phyloP scores from a whole-genome alignment of 2,329 filamentous ascomycete genomes.

The Blastomyces parvus region DNA sequence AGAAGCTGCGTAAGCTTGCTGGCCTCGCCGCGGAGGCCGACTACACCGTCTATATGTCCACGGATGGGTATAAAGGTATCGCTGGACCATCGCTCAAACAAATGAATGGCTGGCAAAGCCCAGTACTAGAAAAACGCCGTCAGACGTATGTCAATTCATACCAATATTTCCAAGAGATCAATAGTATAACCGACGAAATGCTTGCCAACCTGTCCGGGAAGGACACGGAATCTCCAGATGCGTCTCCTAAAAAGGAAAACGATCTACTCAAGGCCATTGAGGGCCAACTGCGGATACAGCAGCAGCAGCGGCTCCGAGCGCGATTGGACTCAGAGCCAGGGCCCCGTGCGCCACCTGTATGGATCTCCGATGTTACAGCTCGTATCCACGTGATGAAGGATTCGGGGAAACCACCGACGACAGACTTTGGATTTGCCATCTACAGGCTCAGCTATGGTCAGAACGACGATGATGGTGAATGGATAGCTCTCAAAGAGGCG shows the following conservation, averaged over 20 bases:
- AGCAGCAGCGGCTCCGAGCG: background rate
- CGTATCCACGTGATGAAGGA: background rate
- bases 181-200: background rate
- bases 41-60: slow-evolving; percentile 19
- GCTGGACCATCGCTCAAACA: background rate
- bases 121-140: background rate
- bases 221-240: background rate
- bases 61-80: slow-evolving; percentile 21
- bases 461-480: slow-evolving; percentile 16
- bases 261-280: background rate
- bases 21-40: slow-evolving; percentile 17
- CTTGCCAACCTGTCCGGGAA: background rate
- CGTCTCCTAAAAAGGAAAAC: background rate
- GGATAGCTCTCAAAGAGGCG: slow-evolving; percentile 17
- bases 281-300: slow-evolving; percentile 9
- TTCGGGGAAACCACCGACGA: background rate
- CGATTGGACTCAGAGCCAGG: slow-evolving; percentile 2
- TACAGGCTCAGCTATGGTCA: slow-evolving; percentile 21
- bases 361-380: slow-evolving; percentile 1
- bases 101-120: background rate
- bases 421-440: slow-evolving; percentile 15
- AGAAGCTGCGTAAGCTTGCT: slow-evolving; percentile 15
- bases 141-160: background rate
- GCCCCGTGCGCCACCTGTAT: background rate
- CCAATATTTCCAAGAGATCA: background rate